Conservation (phyloP, 441 rosid genomes). For the Erysimum cheiri region DNA sequence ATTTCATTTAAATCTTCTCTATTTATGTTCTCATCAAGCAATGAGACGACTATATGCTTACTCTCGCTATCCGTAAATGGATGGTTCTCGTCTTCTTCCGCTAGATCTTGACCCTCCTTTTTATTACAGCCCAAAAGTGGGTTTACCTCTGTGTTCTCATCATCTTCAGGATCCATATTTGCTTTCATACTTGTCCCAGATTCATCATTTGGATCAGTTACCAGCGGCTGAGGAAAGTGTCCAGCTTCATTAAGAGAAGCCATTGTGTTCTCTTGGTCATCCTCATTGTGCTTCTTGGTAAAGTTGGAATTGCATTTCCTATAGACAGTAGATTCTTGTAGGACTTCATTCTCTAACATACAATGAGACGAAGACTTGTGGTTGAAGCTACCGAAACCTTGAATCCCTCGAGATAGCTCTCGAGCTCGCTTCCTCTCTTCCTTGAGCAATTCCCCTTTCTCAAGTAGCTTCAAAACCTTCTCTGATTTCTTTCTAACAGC, state of each 20-base stretch:
- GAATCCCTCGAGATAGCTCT: conserved; percentile 79
- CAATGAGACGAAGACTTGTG: conserved; percentile 44
- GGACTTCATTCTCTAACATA: conserved; percentile 46
- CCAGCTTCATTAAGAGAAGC: conserved; percentile 37
- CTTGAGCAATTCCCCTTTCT: conserved; percentile 64
- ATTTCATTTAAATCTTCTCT: neutral
- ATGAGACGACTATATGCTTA: conserved; percentile 27
- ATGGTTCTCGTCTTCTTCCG: conserved; percentile 37
- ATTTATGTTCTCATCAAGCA: conserved; percentile 27
- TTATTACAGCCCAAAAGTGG: conserved; percentile 36
- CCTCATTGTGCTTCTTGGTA: conserved; percentile 38
- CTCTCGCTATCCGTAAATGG: conserved; percentile 33
- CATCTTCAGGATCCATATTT: conserved; percentile 40
- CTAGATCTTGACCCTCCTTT: conserved; percentile 15
- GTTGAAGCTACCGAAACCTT: conserved; percentile 86
- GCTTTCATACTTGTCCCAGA: conserved; percentile 17
- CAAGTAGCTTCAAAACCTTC: conserved; percentile 66
- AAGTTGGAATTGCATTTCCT: conserved; percentile 67
- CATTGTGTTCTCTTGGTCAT: conserved; percentile 47
- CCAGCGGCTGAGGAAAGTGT: neutral
- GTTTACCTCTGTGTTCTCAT: conserved; percentile 40
- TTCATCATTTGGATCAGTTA: neutral
- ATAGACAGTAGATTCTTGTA: conserved; percentile 51
- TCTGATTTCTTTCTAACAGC: conserved; percentile 81
- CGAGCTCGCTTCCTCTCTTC: conserved; percentile 84